Base-by-base conservation (phyloP, 441 rosid species). In the Daphne laureola region DNA sequence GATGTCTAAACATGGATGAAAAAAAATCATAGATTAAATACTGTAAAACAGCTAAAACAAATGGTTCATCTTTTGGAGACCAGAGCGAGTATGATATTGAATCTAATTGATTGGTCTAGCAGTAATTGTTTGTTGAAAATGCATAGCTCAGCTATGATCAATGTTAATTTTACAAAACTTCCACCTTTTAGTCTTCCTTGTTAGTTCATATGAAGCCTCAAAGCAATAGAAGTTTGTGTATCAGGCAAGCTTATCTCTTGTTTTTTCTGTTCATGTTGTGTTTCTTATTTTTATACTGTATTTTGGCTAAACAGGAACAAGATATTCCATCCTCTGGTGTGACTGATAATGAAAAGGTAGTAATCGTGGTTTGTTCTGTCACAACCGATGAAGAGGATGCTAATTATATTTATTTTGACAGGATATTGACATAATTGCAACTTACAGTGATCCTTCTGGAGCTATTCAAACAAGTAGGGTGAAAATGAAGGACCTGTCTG, bases 341-440 rank as follows among this genome's bases (percentile, higher is more conserved):
- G 41, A 67, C 62, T 67, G 64, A 65, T 65, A 72, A 61, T 64
- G 78, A 72, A 26, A 79, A 77, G 86, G 90, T 88, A 66, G 54
- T 65, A 26, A 42, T 40, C 17, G 17, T 21, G 31, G 46, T 13
- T 56, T 43, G 53, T 17, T 58, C 42, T 21, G 51, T 57, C 25
- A 25, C 41, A 23, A 51, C 17, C 21, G 54, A 54, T 62, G 23
- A 12, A 11, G 17, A 6, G 41, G 43, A 55, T 64, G 61, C 64
- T 76, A 62, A 65, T 68, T 46, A 45, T 72, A 46, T 52, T 45
- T 50, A 27, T 56, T 65, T 26, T 69, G 53, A 46, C 75, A 89
- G 96, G 96, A 92, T 73, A 75, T 92, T 75, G 84, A 75, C 76
- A 84, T 88, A 60, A 74, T 82, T 76, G 90, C 84, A n/a, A 73